Conservation (phyloP, 176 grass and related monocot genomes). For the Triticum urartu region DNA sequence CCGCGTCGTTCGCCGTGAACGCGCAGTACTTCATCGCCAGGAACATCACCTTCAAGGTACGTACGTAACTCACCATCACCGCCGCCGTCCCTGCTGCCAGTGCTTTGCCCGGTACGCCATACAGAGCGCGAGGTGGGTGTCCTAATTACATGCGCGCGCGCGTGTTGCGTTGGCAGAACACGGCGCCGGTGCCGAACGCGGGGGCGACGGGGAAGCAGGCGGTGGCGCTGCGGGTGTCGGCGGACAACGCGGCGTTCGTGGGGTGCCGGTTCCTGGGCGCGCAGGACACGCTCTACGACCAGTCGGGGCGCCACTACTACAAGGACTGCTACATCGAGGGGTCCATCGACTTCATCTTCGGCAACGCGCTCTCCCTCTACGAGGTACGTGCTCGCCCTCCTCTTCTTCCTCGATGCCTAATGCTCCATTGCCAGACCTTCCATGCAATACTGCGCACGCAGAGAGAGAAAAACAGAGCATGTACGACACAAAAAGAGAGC, state of each 20-base stretch:
- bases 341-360: slow-evolving; percentile 96
- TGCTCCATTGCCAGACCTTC: not conserved
- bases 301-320: slow-evolving; percentile 81
- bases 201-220: slow-evolving; percentile 82
- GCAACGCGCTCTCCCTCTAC: slow-evolving; percentile 79
- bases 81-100: no score
- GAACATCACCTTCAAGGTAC: slow-evolving; percentile 94
- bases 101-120: no score
- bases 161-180: slow-evolving; percentile 43
- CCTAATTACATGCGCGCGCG: no score
- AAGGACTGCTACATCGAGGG: slow-evolving; percentile 96
- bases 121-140: no score
- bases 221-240: slow-evolving; percentile 77
- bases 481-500: no score
- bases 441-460: not conserved
- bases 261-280: slow-evolving; percentile 80
- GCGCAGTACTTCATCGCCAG: slow-evolving; percentile 80
- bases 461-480: not conserved
- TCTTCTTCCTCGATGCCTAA: not conserved
- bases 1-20: slow-evolving; percentile 81
- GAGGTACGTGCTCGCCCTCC: slow-evolving; percentile 35
- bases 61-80: not conserved
- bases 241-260: slow-evolving; percentile 84
- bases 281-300: slow-evolving; percentile 93
- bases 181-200: slow-evolving; percentile 62